Evolutionary conservation across 2,329 filamentous ascomycete species (phyloP), one percentile per base, ranked within the genome.

Genomic region (Colletotrichum coccodes): DNA sequence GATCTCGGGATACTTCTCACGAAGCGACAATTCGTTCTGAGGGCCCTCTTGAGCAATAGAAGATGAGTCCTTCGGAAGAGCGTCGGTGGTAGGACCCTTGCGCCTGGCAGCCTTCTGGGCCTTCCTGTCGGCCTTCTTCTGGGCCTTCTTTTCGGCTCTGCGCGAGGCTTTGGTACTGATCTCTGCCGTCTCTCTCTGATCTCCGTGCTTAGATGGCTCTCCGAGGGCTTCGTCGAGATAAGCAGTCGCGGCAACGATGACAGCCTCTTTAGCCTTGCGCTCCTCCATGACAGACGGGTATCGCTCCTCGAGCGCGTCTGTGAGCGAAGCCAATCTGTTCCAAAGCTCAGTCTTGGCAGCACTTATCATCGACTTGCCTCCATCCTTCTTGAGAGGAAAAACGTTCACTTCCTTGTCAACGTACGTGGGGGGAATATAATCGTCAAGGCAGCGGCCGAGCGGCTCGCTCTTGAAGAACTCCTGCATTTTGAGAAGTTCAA

Each of bases 401-500:
- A 54, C 12, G 18, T 68, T 52, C 18, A 59, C 34, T 53, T 68
- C 40, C 53, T 53, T 61, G 8, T 53, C 32, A 14, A 53, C 54
- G 12, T 42, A 23, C 60, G 57, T 64, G 7, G 56, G 62, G 14
- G 66, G 54, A 3, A 32, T 64, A n/a, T 67, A 57, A 18, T 67
- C 30, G 30, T 69, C 66, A 30, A 69, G 42, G 23, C 62, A 67
- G 23, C 62, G 66, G 7, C 62, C 34, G 26, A 69, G 57, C 18
- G 66, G 49, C 32, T 52, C 34, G 32, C 34, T 42, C 18, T 69
- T 67, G 66, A 42, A 61, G 16, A 60, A 67, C 1, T 66, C 56
- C 38, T 69, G 62, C 61, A 66, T 66, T 28, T 66, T 67, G 49
- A 69, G 63, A 23, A 69, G 16, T 18, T 65, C 61, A 16, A 69